Percentiles rank a stretch among this genome's conserved stretches.
These are phyloP conservation scores for Blastomyces percursus DNA, from an alignment of 2,329 filamentous ascomycete genomes.

Conservation along the genomic window DNA sequence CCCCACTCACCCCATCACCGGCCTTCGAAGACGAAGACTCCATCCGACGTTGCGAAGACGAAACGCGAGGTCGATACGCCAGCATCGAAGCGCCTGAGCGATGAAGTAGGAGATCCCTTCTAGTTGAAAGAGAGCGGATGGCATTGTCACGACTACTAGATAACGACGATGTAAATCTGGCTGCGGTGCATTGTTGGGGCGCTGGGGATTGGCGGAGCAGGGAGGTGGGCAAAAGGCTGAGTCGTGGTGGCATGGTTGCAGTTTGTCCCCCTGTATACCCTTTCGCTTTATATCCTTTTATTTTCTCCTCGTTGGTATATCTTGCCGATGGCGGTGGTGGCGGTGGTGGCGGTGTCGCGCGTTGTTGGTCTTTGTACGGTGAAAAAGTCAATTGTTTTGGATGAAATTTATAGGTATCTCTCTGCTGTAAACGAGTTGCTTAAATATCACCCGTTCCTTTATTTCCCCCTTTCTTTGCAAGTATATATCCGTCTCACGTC, in stretches of 20 bases:
- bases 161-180: constrained; percentile 17
- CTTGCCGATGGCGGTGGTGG: neutral
- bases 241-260: constrained; percentile 44
- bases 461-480: neutral
- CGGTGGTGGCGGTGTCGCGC: neutral
- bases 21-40: neutral
- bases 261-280: neutral
- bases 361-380: neutral
- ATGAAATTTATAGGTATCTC: no score
- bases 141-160: constrained; percentile 10
- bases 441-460: no score
- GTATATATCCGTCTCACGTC: neutral
- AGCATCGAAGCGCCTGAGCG: neutral
- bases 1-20: neutral
- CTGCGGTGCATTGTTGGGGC: constrained; percentile 19
- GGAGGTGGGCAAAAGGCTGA: constrained; percentile 29
- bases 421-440: neutral
- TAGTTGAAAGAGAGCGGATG: neutral
- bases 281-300: neutral
- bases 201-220: constrained; percentile 25
- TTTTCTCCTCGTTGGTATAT: neutral
- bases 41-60: neutral
- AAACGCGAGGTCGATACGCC: neutral
- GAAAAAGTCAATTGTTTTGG: neutral
- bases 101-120: neutral